These are phyloP conservation scores for Cutaneotrichosporon sp. DNA, from an alignment of 1,284 basidiomycete genomes.

Conservation along the genomic window DNA sequence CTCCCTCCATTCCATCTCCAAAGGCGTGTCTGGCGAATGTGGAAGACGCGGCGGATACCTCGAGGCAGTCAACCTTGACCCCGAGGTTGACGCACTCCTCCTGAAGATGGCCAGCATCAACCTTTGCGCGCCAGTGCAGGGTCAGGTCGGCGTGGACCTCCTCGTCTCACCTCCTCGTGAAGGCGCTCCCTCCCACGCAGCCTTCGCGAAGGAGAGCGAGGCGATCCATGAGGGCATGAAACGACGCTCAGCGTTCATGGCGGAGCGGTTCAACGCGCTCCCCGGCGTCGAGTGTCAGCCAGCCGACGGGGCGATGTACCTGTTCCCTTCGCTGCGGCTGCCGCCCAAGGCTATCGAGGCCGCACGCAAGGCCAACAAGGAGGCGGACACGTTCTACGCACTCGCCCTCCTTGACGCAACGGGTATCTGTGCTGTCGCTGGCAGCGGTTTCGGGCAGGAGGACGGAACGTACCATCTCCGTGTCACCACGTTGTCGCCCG, in stretches of 20 bases:
- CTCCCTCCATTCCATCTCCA: slow-evolving; percentile 88
- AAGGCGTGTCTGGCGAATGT: slow-evolving; percentile 86
- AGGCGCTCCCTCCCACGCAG: slow-evolving; percentile 64
- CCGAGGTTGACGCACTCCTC: slow-evolving; percentile 67
- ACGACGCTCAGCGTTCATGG: slow-evolving; percentile 63
- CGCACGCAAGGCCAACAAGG: slow-evolving; percentile 63
- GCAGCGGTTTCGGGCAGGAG: slow-evolving; percentile 81
- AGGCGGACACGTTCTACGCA: slow-evolving; percentile 77
- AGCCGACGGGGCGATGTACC: slow-evolving; percentile 73
- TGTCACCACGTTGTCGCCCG: slow-evolving; percentile 71
- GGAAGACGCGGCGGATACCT: slow-evolving; percentile 90
- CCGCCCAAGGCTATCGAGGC: slow-evolving; percentile 64
- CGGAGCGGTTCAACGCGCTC: slow-evolving; percentile 63
- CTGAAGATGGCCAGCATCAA: slow-evolving; percentile 87
- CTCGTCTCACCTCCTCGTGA: slow-evolving; percentile 73
- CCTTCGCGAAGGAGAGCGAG: slow-evolving; percentile 72
- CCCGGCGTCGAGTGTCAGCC: slow-evolving; percentile 76
- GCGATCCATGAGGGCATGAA: slow-evolving; percentile 66
- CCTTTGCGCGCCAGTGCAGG: slow-evolving; percentile 75
- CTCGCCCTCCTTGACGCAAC: slow-evolving; percentile 70
- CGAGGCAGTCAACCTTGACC: slow-evolving; percentile 70
- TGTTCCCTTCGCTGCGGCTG: slow-evolving; percentile 67
- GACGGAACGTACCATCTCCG: slow-evolving; percentile 78
- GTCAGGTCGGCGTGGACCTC: slow-evolving; percentile 74
- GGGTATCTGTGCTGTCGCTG: slow-evolving; percentile 83